phyloP scores from a whole-genome alignment of 768 basidiomycete species.

The Amanita jacksonii region DNA sequence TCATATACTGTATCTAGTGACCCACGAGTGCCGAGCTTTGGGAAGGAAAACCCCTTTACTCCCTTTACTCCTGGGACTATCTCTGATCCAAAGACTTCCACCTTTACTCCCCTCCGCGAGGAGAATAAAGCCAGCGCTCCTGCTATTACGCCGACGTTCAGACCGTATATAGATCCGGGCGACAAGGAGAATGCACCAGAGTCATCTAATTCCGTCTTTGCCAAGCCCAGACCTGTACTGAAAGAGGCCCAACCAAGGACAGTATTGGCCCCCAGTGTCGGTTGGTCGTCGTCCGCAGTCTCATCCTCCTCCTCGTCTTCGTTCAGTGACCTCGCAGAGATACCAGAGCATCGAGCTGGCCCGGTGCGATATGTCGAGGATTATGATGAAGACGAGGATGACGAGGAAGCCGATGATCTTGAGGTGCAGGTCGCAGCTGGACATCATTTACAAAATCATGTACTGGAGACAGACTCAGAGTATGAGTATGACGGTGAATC shows the following conservation, averaged over 20 bases:
- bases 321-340: slow-evolving; percentile 8
- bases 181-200: slow-evolving; percentile 15
- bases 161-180: slow-evolving; percentile 21
- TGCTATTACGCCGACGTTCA: slow-evolving; percentile 15
- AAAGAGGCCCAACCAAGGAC: slow-evolving; percentile 6
- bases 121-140: neutral
- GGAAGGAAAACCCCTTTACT: slow-evolving; percentile 27
- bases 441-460: neutral
- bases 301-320: slow-evolving; percentile 8
- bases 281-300: slow-evolving; percentile 5
- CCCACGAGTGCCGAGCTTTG: slow-evolving; percentile 9
- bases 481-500: slow-evolving; percentile 31
- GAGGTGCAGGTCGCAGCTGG: neutral
- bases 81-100: slow-evolving; percentile 17
- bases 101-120: slow-evolving; percentile 30
- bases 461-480: slow-evolving; percentile 5
- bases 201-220: slow-evolving; percentile 16
- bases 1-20: neutral
- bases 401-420: slow-evolving; percentile 12
- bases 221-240: slow-evolving; percentile 1
- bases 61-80: slow-evolving; percentile 32
- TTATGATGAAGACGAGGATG: slow-evolving; percentile 19
- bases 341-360: slow-evolving; percentile 3
- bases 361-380: slow-evolving; percentile 24
- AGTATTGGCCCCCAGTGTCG: neutral